Conservation (phyloP, 140 eudicot genomes). For the Flaveria floridana region DNA sequence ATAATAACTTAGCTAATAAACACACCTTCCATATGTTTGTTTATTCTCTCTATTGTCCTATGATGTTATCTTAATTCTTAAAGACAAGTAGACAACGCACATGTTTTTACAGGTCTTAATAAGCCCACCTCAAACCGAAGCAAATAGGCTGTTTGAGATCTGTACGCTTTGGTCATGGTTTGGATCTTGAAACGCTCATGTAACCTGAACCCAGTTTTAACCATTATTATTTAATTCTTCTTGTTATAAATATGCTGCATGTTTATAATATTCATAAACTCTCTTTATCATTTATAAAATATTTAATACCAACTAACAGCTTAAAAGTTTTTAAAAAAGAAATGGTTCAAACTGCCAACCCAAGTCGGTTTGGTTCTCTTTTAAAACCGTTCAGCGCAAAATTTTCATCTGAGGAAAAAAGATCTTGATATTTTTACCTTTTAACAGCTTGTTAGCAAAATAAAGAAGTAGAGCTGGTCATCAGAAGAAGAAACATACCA, state of each 20-base stretch:
- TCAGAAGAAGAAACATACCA: slow-evolving; percentile 12
- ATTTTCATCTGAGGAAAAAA: background rate
- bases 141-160: background rate
- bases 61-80: background rate
- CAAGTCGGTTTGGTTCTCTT: too few species aligned
- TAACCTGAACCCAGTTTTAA: too few species aligned
- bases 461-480: background rate
- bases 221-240: too few species aligned
- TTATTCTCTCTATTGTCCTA: background rate
- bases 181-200: too few species aligned
- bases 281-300: background rate
- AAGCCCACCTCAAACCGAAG: background rate
- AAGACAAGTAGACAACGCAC: background rate
- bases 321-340: background rate
- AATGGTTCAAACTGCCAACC: background rate
- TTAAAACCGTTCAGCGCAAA: background rate
- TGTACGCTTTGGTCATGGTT: background rate
- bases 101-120: background rate
- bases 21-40: background rate
- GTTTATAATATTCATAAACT: background rate
- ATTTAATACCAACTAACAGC: background rate
- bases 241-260: background rate
- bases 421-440: background rate
- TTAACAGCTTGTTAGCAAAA: background rate
- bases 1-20: slow-evolving; percentile 12